phyloP scores from a whole-genome alignment of 2,329 filamentous ascomycete species.

The Beauveria sp. region DNA sequence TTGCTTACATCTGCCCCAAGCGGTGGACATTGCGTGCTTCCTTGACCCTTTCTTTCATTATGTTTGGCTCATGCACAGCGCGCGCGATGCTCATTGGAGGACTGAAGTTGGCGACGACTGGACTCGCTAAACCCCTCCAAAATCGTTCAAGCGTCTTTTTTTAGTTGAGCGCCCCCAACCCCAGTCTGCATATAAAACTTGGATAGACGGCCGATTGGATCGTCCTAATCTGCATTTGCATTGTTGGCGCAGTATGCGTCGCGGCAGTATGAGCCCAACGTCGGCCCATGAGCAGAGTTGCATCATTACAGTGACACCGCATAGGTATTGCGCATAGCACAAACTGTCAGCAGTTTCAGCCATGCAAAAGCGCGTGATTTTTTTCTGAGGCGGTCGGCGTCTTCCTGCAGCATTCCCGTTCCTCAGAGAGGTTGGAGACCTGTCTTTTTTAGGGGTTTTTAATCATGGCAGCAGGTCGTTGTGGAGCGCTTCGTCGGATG shows the following conservation, averaged over 20 bases:
- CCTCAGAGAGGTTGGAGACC: neutral
- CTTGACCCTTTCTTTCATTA: neutral
- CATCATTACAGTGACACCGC: neutral
- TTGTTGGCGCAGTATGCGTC: neutral
- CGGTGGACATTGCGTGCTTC: neutral
- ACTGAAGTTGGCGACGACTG: neutral
- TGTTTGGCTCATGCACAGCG: neutral
- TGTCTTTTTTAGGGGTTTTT: neutral
- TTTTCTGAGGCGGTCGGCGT: neutral
- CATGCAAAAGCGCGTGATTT: neutral
- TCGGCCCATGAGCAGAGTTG: neutral
- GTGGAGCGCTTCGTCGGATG: neutral
- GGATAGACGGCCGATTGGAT: neutral
- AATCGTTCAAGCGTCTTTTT: neutral
- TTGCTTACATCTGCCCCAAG: neutral
- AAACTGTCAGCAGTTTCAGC: constrained; percentile 6
- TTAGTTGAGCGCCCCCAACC: neutral
- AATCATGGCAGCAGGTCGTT: neutral
- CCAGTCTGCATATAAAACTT: neutral
- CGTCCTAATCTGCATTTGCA: neutral
- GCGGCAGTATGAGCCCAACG: neutral
- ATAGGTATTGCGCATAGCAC: neutral
- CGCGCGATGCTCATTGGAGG: constrained; percentile 1
- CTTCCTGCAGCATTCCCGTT: neutral
- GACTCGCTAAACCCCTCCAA: constrained; percentile 5